These are phyloP conservation scores for Danielozyma ontarioensis DNA, from an alignment of 805 yeast genomes.

Conservation along the genomic window DNA sequence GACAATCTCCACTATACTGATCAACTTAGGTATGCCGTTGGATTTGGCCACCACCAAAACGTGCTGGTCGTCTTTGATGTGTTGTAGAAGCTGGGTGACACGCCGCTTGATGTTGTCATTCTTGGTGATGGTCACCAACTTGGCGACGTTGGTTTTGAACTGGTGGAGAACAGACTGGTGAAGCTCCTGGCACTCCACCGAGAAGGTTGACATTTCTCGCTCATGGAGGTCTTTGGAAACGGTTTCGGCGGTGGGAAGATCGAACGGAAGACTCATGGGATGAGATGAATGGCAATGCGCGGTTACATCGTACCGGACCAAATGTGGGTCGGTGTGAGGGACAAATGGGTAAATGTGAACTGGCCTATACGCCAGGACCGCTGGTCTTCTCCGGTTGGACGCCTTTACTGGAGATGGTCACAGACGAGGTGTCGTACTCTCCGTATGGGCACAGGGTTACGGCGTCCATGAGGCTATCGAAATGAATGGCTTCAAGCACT, in stretches of 20 bases:
- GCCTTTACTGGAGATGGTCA: no score
- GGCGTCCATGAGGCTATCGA: conserved; percentile 10
- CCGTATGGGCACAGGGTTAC: conserved; percentile 7
- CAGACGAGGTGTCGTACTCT: no score
- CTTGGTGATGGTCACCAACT: conserved; percentile 9
- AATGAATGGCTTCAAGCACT: conserved; percentile 17
- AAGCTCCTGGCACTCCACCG: conserved; percentile 4
- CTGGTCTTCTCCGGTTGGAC: no score
- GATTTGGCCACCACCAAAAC: conserved; percentile 16
- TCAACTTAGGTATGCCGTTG: conserved; percentile 11
- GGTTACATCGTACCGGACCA: no score
- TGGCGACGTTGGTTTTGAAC: conserved; percentile 6
- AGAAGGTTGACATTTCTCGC: conserved; percentile 4
- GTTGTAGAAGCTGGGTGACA: conserved; percentile 6
- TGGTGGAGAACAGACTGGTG: conserved; percentile 2
- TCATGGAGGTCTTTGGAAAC: conserved; percentile 2
- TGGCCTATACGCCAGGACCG: no score
- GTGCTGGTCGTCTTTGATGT: conserved; percentile 5
- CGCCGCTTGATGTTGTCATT: conserved; percentile 12
- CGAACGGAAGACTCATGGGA: background rate
- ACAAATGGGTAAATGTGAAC: no score
- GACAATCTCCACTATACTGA: conserved; percentile 15
- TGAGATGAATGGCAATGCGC: no score
- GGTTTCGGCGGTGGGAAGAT: background rate
- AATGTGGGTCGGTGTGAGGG: no score